A percentile compares a stretch with the other conserved stretches of the same genome.
phyloP scores from a whole-genome alignment of 2,329 filamentous ascomycete species.

The Fusarium albosuccineum region DNA sequence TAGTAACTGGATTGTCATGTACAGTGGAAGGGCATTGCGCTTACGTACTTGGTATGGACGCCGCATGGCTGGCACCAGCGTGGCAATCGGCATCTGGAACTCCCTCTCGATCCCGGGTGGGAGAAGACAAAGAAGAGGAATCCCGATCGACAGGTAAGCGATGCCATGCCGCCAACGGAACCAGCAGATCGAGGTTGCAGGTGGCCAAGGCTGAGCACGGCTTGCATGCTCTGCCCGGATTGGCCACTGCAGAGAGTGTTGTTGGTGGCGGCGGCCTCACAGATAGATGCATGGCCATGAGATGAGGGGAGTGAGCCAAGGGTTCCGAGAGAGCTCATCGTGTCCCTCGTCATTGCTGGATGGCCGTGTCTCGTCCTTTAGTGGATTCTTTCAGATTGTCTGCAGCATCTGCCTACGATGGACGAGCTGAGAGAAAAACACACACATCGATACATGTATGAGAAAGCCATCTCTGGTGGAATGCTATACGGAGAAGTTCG shows the following conservation, averaged over 20 bases:
- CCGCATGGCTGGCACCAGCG: conserved; percentile 6
- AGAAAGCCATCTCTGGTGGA: conserved; percentile 25
- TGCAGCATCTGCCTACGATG: no score
- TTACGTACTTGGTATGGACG: background rate
- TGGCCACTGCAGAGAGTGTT: background rate
- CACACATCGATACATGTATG: background rate
- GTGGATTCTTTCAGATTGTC: no score
- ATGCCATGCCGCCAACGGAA: conserved; percentile 22
- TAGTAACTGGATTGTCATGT: conserved; percentile 26
- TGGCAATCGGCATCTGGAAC: conserved; percentile 6
- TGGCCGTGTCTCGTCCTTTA: background rate
- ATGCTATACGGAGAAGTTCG: conserved; percentile 13
- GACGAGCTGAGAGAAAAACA: background rate
- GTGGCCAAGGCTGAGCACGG: conserved; percentile 3
- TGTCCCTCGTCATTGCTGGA: background rate
- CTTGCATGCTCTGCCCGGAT: background rate
- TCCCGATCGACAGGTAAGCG: conserved; percentile 30
- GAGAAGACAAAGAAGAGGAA: conserved; percentile 13
- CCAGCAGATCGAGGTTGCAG: conserved; percentile 26
- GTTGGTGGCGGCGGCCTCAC: background rate
- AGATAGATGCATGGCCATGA: no score
- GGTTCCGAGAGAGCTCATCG: background rate
- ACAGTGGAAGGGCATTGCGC: background rate
- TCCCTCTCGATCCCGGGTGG: background rate
- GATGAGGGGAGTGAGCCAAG: background rate